A percentile compares a stretch with the other conserved stretches of the same genome.
These are phyloP conservation scores for Lagenaria siceraria DNA, from an alignment of 306 rosid species.

Conservation along the genomic window DNA sequence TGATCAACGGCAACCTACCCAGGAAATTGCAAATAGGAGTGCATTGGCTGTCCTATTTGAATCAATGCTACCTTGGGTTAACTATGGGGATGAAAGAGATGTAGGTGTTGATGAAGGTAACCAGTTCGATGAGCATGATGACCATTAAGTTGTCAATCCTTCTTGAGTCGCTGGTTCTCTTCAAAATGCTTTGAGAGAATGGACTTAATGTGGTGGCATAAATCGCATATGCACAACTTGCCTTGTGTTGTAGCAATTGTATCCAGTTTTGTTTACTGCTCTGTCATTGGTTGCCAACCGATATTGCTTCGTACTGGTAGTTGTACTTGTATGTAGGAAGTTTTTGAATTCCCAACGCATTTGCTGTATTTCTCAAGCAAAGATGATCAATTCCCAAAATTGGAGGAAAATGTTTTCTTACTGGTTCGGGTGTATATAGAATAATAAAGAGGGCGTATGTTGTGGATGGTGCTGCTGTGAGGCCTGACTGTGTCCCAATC, in stretches of 20 bases:
- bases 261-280: background rate
- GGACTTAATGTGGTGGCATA: background rate
- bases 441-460: background rate
- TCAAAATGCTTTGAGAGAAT: background rate
- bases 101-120: slow-evolving; percentile 28
- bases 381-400: background rate
- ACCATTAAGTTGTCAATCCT: slow-evolving; percentile 15
- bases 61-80: slow-evolving; percentile 92
- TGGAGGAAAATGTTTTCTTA: background rate
- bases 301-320: background rate
- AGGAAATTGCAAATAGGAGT: slow-evolving; percentile 51
- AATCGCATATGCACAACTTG: background rate
- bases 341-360: background rate
- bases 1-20: slow-evolving; percentile 40
- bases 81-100: slow-evolving; percentile 43
- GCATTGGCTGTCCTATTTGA: slow-evolving; percentile 75
- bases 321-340: background rate
- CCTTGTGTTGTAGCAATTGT: background rate
- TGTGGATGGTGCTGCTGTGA: background rate
- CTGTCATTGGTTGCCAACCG: background rate
- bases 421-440: background rate
- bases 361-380: background rate
- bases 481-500: background rate
- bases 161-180: background rate
- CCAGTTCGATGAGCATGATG: slow-evolving; percentile 35